Evolutionary conservation across 164 flowering plant species (phyloP), one percentile per base, ranked within the genome.

Genomic region (Chimonanthus salicifolius): DNA sequence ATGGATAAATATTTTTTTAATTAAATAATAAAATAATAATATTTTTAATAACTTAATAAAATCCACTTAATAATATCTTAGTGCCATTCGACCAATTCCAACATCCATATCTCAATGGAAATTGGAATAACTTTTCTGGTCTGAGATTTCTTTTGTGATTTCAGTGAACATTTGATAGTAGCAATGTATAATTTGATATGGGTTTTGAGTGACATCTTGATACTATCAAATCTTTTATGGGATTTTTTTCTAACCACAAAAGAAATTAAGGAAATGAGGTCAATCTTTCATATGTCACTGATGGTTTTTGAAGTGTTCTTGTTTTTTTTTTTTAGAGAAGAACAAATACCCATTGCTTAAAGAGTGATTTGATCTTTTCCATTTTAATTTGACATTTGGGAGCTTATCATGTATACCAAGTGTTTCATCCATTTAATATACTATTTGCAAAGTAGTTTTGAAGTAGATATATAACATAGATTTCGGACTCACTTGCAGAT

Each of bases 221-320:
- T 58, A 58, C 62, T 13, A 58, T 58, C 4, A 33, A 33, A 33
- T 33, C 33, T 33, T 33, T 58, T 11, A 54, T 54, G 62, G 4
- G 4, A n/a, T 47, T 15, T 43, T 43, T 11, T 16, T 2, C 9
- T 63, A 47, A 16, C 15, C 7, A 3, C 20, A 54, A 2, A 47
- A 60, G 21, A n/a, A 16, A 33, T 63, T 13, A 16, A 7, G 4
- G 7, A 7, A 20, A 63, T 16, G 66, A 20, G 43, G 6, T 63
- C 7, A 63, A 4, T n/a, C 66, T 54, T 80, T 77, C 73, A 75
- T 74, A 79, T 75, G 71, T 79, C 81, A 79, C 45, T 66, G 18
- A 63, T 46, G 13, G 5, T 43, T 44, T 66, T 46, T 66, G 69
- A 66, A 63, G 13, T 58, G 47, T 77, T 45, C 82, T 73, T 66